Evolutionary conservation across 495 filamentous ascomycete genomes (phyloP).

Genomic region (Penicillium verhagenii): DNA sequence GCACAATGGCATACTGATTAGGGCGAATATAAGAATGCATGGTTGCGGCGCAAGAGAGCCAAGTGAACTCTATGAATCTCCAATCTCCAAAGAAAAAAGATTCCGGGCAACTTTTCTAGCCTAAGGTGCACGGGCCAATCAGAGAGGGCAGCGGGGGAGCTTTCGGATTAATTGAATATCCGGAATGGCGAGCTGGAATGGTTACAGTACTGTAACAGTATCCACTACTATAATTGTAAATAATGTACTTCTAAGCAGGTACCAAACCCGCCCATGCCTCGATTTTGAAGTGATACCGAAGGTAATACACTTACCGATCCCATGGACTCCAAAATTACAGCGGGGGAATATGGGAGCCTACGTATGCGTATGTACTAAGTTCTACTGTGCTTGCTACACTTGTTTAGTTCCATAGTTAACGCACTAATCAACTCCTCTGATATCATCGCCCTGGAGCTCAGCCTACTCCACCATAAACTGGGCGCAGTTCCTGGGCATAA

Average conservation of each 20-base stretch:
- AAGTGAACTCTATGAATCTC: background rate
- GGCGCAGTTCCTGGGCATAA: background rate
- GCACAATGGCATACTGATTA: conserved; percentile 60
- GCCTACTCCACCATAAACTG: background rate
- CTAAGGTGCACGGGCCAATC: conserved; percentile 14
- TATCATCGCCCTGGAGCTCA: conserved; percentile 2
- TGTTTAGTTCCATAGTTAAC: background rate
- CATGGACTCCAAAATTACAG: background rate
- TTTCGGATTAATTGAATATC: conserved; percentile 3
- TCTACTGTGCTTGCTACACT: no score
- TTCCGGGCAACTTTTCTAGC: conserved; percentile 13
- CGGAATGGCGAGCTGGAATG: background rate
- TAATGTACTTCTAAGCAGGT: no score
- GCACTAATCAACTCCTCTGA: background rate
- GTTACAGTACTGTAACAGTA: background rate
- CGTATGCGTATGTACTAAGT: no score
- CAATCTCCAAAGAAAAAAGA: conserved; percentile 10
- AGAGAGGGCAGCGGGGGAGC: background rate
- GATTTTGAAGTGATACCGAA: no score
- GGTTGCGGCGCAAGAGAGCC: background rate
- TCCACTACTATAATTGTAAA: no score
- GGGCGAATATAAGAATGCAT: conserved; percentile 59
- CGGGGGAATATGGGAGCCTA: conserved; percentile 8
- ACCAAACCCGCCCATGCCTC: no score
- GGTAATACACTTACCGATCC: background rate